A percentile compares a stretch with the other conserved stretches of the same genome.
Conservation (phyloP, 345 rosid species). For the Citrus reticulata region DNA sequence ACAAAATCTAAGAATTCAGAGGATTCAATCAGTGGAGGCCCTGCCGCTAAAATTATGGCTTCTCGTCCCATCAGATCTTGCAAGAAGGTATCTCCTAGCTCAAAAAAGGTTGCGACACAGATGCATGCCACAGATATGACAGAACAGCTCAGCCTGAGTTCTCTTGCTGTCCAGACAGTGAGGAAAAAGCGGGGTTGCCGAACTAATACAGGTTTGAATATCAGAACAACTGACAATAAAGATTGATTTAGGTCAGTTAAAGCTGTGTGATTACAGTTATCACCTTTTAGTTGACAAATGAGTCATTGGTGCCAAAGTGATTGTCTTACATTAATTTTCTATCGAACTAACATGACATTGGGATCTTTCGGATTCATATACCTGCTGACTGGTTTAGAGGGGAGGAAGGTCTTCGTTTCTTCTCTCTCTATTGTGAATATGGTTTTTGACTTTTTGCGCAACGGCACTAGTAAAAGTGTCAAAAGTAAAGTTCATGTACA, state of each 20-base stretch:
- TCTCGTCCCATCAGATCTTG: constrained; percentile 38
- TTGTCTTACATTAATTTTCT: background rate
- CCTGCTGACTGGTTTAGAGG: background rate
- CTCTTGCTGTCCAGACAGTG: constrained; percentile 32
- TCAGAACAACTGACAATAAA: constrained; percentile 23
- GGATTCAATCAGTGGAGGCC: constrained; percentile 18
- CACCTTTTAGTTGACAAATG: background rate
- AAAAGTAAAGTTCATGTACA: background rate
- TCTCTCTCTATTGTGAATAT: background rate
- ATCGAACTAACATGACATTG: background rate
- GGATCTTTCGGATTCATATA: background rate
- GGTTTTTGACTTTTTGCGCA: background rate
- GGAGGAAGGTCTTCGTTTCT: background rate
- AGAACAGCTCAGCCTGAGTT: constrained; percentile 47
- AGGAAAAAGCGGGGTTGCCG: constrained; percentile 47
- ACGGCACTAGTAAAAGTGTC: background rate
- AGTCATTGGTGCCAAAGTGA: background rate
- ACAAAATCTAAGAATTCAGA: constrained; percentile 32
- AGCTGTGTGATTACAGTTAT: background rate
- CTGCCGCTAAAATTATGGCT: constrained; percentile 19
- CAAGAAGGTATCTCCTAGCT: constrained; percentile 36
- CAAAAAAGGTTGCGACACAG: constrained; percentile 26
- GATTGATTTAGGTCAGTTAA: constrained; percentile 18
- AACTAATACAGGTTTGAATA: constrained; percentile 30
- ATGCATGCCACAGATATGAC: constrained; percentile 36